These are phyloP conservation scores for Acer negundo DNA, from an alignment of 345 rosid genomes.

Conservation along the genomic window DNA sequence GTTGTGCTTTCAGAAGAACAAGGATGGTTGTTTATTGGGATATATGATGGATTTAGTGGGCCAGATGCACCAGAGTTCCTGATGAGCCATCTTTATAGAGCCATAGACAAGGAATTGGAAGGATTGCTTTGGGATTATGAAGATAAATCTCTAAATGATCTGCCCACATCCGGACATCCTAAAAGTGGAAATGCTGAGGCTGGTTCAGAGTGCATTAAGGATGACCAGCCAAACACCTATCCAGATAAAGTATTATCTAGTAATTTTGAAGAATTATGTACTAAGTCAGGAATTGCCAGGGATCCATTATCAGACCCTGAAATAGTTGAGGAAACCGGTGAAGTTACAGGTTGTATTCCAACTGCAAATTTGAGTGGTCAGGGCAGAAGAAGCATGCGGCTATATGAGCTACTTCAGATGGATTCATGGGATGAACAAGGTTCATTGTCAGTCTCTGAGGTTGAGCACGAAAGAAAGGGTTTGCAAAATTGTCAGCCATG, in stretches of 20 bases:
- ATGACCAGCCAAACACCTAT: slow-evolving; percentile 30
- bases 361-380: slow-evolving; percentile 46
- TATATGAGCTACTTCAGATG: slow-evolving; percentile 85
- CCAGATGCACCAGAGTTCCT: slow-evolving; percentile 98
- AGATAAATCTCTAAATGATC: slow-evolving; percentile 48
- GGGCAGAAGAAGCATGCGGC: slow-evolving; percentile 76
- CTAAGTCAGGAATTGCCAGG: slow-evolving; percentile 33
- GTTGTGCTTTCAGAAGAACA: slow-evolving; percentile 98
- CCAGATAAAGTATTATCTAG: slow-evolving; percentile 37
- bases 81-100: slow-evolving; percentile 83
- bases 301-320: slow-evolving; percentile 48
- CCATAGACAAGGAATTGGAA: slow-evolving; percentile 86
- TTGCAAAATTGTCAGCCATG: slow-evolving; percentile 32
- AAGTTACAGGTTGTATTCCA: slow-evolving; percentile 36
- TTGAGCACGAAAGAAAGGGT: slow-evolving; percentile 31
- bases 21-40: slow-evolving; percentile 97
- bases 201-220: slow-evolving; percentile 29
- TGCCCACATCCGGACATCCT: slow-evolving; percentile 32
- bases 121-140: slow-evolving; percentile 93
- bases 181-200: slow-evolving; percentile 24
- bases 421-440: slow-evolving; percentile 55
- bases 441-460: slow-evolving; percentile 27
- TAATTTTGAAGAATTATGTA: slow-evolving; percentile 33
- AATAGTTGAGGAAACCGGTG: slow-evolving; percentile 47
- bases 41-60: slow-evolving; percentile 98